phyloP scores from a whole-genome alignment of 2,329 filamentous ascomycete genomes.

The Aspergillus vadensis region DNA sequence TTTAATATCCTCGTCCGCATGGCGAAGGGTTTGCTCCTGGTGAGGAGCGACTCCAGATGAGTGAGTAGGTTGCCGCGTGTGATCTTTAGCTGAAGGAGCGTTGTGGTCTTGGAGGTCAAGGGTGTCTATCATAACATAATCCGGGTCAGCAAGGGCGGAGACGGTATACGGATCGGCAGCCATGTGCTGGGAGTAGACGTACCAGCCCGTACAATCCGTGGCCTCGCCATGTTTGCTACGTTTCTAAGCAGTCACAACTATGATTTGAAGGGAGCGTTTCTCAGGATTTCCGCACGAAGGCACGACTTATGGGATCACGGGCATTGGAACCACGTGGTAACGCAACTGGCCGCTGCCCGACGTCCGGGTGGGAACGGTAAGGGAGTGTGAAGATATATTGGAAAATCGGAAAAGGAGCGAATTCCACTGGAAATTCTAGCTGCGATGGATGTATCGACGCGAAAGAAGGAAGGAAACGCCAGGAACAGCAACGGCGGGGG shows the following conservation, averaged over 20 bases:
- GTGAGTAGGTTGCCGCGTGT: conserved; percentile 60
- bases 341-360: conserved; percentile 14
- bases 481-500: conserved; percentile 22
- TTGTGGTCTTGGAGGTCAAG: conserved; percentile 88
- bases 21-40: conserved; percentile 80
- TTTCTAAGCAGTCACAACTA: conserved; percentile 16
- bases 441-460: conserved; percentile 10
- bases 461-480: conserved; percentile 20
- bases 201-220: conserved; percentile 51
- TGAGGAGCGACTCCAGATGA: conserved; percentile 69
- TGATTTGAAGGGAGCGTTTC: conserved; percentile 12
- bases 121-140: conserved; percentile 64
- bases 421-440: conserved; percentile 7
- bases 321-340: conserved; percentile 17
- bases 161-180: neutral
- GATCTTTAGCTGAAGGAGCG: conserved; percentile 81
- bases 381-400: neutral
- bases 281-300: conserved; percentile 20
- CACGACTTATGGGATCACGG: conserved; percentile 24
- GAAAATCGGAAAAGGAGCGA: conserved; percentile 9
- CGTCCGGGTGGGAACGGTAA: conserved; percentile 5
- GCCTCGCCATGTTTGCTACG: conserved; percentile 40
- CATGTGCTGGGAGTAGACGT: conserved; percentile 20
- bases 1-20: conserved; percentile 73
- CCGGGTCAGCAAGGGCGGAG: neutral